Conservation (phyloP, 345 rosid genomes). For the Eucalyptus leucophloia region DNA sequence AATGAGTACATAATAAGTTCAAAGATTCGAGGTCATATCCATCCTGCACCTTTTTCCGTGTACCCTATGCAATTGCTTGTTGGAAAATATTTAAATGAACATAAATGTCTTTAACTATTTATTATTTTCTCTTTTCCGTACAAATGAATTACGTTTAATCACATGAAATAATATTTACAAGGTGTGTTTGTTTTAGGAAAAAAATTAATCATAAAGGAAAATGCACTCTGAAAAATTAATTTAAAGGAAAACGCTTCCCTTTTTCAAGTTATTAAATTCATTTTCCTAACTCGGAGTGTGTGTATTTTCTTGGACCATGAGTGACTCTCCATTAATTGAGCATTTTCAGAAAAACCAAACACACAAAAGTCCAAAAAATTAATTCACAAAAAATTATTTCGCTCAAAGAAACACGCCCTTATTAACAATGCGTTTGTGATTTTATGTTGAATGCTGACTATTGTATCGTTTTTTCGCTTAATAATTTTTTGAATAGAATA, state of each 20-base stretch:
- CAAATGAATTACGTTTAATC: not conserved
- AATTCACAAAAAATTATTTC: no score
- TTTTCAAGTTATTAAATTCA: accelerated
- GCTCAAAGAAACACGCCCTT: not conserved
- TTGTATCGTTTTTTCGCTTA: not conserved
- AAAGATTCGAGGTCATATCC: not conserved
- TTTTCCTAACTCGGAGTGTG: not conserved
- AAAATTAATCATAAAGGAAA: not conserved
- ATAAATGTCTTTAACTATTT: not conserved
- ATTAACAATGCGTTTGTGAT: not conserved
- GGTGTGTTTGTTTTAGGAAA: not conserved
- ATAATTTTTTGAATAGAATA: no score
- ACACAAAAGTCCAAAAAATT: not conserved
- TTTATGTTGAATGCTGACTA: not conserved
- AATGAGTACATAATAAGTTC: not conserved
- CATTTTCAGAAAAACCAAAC: no score
- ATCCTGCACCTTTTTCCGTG: not conserved
- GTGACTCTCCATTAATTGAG: no score
- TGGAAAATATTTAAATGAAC: not conserved
- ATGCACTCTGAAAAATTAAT: not conserved
- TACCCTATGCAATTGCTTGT: not conserved
- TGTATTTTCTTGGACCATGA: no score
- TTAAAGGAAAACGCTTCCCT: not conserved
- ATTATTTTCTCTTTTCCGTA: not conserved
- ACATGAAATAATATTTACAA: not conserved